Conservation (phyloP, 345 rosid species). For the Moringa oleifera region DNA sequence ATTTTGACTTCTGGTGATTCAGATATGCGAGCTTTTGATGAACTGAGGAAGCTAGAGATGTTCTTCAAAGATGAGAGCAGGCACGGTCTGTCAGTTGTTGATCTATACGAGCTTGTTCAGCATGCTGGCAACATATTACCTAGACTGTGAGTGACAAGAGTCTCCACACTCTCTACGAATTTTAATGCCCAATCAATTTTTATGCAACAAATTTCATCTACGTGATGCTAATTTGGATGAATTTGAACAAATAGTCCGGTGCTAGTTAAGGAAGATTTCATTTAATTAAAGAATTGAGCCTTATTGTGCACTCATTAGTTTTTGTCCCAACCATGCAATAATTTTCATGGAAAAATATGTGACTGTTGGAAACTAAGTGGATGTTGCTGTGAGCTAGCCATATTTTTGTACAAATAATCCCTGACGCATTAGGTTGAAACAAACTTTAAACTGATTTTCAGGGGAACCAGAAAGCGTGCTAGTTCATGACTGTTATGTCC, state of each 20-base stretch:
- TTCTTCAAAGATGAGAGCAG: conserved; percentile 79
- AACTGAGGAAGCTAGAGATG: conserved; percentile 75
- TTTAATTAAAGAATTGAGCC: not conserved
- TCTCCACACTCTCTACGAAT: not conserved
- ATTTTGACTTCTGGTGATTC: not conserved
- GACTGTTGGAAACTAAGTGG: too few species aligned
- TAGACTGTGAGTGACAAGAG: conserved; percentile 48
- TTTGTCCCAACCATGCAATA: not conserved
- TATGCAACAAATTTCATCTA: not conserved
- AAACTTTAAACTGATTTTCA: too few species aligned
- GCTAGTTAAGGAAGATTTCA: not conserved
- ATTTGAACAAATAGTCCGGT: not conserved
- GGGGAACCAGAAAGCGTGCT: too few species aligned
- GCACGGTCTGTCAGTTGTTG: conserved; percentile 69
- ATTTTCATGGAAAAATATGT: too few species aligned
- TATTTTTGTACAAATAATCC: too few species aligned
- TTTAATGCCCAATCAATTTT: not conserved
- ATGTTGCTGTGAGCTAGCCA: too few species aligned
- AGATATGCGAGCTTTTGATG: conserved; percentile 93
- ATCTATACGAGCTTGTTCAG: conserved; percentile 90
- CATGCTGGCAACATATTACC: conserved; percentile 95
- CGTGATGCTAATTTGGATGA: not conserved
- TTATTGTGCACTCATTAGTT: not conserved
- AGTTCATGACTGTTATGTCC: too few species aligned
- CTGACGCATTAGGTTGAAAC: too few species aligned